Evolutionary conservation across 139 green algal genomes (phyloP), one percentile per base, ranked within the genome.

Genomic region (Chlorella sorokiniana): DNA sequence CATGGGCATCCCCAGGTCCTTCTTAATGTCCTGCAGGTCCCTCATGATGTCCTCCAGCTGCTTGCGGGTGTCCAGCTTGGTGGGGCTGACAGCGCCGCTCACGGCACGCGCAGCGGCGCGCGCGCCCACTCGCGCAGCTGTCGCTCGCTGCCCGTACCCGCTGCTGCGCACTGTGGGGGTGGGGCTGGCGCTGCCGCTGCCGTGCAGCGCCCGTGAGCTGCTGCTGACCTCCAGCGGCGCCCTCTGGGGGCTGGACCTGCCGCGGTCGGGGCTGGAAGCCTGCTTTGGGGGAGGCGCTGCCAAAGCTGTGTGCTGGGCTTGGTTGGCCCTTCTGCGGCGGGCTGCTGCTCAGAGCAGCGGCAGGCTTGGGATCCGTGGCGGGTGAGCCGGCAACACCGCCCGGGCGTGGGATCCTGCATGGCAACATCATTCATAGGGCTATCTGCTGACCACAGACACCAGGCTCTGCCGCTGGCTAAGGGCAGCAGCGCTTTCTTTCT

Each of bases 21-120:
- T 69, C 61, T 86, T 86, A 27, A 86, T 79, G 37, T 79, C 82
- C 45, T 79, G 68, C 73, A 86, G 64, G 38, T 86, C 82, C 29
- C 44, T 38, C 82, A 85, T 85, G 40, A 85, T 52, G 33, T 85
- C 80, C 80, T 85, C 80, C 80, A 85, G 59, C 44, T 77, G 41
- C 69, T 78, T 45, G 22, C 69, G 68, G 1, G 79, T 75, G 40
- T 76, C 44, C 65, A 67, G 3, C 67, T 83, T 77, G 54, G 73
- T 56, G 25, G 74, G 56, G 74, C 74, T 69, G 25, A 20, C 40
- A 41, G 69, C 27, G 38, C 11, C 67, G 37, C 51, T 37, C 35
- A 22, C 29, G 69, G 22, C 69, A 29, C n/a, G n/a, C n/a, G 69
- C 69, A 22, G 71, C 33, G 71, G 23, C 71, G 38, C 25, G 3